Evolutionary conservation across 139 green algal genomes (phyloP).

Genomic region (Trebouxia sp.): DNA sequence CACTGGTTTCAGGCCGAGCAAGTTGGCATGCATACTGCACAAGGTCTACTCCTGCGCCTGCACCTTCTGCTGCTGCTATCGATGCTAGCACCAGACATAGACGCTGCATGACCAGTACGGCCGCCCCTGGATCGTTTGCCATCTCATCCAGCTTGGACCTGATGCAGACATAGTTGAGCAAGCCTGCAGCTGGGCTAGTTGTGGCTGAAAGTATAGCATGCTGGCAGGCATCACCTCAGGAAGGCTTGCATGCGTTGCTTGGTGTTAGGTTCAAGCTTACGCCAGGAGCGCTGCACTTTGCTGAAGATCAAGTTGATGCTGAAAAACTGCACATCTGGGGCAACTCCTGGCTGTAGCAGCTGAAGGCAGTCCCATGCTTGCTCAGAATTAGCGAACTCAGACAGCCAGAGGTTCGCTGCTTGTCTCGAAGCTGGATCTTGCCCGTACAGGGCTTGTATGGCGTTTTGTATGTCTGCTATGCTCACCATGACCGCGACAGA

Average conservation of each 20-base stretch:
- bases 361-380: conserved; percentile 27
- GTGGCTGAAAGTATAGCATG: not conserved
- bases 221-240: conserved; percentile 16
- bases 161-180: not conserved
- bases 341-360: conserved; percentile 5
- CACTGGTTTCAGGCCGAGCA: not conserved
- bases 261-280: not conserved
- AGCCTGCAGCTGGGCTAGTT: no score
- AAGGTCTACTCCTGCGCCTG: not conserved
- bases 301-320: conserved; percentile 31
- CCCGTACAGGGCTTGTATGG: conserved; percentile 31
- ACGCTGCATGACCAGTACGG: conserved; percentile 20
- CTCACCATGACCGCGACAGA: no score
- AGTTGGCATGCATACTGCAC: not conserved
- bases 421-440: not conserved
- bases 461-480: conserved; percentile 1
- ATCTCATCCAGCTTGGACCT: not conserved
- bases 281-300: conserved; percentile 20
- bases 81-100: conserved; percentile 27
- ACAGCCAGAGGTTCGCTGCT: conserved; percentile 24
- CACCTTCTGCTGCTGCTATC: conserved; percentile 26
- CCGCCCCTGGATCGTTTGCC: not conserved
- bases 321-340: conserved; percentile 33
- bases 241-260: not conserved
- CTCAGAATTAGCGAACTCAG: conserved; percentile 11